Evolutionary conservation across 352 stramenopile genomes (phyloP).

Genomic region (Aphanomyces invadans): DNA sequence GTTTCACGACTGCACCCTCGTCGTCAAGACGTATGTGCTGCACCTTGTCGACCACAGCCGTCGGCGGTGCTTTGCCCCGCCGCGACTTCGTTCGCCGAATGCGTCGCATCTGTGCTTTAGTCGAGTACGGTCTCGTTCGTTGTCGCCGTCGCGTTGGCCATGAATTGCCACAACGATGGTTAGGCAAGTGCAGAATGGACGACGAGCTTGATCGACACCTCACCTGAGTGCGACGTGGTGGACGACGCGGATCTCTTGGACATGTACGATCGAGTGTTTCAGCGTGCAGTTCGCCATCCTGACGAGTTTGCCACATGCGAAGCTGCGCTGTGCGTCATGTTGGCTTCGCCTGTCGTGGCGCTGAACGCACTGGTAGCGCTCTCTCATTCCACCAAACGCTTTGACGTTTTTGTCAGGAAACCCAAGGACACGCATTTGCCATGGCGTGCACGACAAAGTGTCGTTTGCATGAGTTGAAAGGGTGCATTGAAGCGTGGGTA

Average conservation of each 20-base stretch:
- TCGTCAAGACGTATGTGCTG: constrained; percentile 3
- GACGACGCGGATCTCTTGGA: background rate
- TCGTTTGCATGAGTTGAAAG: background rate
- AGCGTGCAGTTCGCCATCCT: background rate
- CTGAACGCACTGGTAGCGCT: background rate
- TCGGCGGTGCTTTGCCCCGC: background rate
- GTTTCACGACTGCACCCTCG: background rate
- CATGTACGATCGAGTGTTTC: background rate
- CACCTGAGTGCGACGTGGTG: background rate
- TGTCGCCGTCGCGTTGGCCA: too few relatives aligned
- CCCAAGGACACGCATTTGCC: background rate
- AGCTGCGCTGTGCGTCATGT: background rate
- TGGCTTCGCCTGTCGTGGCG: background rate
- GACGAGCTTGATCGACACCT: background rate
- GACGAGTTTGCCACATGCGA: background rate
- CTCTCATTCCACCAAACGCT: background rate
- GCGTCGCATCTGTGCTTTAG: background rate
- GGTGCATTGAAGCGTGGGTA: background rate
- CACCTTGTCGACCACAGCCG: background rate
- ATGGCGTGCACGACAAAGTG: background rate
- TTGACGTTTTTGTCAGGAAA: background rate
- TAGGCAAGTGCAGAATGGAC: background rate
- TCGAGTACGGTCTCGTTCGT: background rate
- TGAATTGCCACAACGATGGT: background rate
- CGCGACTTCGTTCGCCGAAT: background rate